Percentiles rank a stretch among this genome's conserved stretches.
Evolutionary conservation across 208 protist genomes (phyloP).

Genomic region (Trypanosoma lewisi): DNA sequence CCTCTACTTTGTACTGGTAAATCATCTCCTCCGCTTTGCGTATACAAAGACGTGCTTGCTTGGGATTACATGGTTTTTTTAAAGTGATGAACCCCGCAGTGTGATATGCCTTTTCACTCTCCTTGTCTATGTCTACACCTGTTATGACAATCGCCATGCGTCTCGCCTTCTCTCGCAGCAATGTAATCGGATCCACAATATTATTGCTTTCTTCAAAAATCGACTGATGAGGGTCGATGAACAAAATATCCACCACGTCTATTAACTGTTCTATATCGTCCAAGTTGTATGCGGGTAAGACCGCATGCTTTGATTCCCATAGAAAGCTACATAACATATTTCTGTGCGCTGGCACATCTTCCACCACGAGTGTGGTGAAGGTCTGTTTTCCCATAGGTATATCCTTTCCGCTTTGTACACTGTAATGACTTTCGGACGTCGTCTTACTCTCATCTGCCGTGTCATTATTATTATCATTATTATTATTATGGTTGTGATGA

Average conservation of each 20-base stretch:
- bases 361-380: slow-evolving; percentile 84
- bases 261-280: slow-evolving; percentile 69
- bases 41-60: slow-evolving; percentile 72
- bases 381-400: neutral
- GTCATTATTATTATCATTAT: neutral
- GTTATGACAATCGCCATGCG: slow-evolving; percentile 86
- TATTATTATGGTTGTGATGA: no score
- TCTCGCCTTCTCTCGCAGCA: slow-evolving; percentile 73
- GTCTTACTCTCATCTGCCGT: neutral
- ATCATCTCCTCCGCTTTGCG: slow-evolving; percentile 78
- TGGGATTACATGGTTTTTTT: slow-evolving; percentile 81
- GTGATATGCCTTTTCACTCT: slow-evolving; percentile 59
- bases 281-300: slow-evolving; percentile 70
- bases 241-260: slow-evolving; percentile 79
- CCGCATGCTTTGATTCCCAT: slow-evolving; percentile 87
- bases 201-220: slow-evolving; percentile 41
- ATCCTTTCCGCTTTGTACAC: neutral
- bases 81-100: slow-evolving; percentile 82
- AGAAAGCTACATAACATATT: slow-evolving; percentile 87
- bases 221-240: slow-evolving; percentile 84
- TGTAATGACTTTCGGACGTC: neutral
- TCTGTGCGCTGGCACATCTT: slow-evolving; percentile 77
- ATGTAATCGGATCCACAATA: slow-evolving; percentile 51
- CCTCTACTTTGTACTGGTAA: slow-evolving; percentile 63
- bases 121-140: slow-evolving; percentile 50